Evolutionary conservation across 177 flowering plant species (phyloP).

Genomic region (Tripterygium wilfordii): DNA sequence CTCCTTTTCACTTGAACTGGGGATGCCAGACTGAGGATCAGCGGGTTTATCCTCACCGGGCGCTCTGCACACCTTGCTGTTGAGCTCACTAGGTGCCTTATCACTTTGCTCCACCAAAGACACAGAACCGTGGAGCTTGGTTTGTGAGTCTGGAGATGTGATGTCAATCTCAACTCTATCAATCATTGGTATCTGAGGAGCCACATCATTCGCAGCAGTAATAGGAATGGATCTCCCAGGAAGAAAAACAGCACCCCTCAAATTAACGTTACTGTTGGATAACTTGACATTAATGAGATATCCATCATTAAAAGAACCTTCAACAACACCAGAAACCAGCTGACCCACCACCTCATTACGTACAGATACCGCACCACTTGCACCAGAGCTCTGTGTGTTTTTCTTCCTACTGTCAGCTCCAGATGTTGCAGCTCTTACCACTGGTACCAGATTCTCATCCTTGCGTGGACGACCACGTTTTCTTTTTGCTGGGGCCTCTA

Average conservation of each 20-base stretch:
- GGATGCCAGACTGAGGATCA: slow-evolving; percentile 7
- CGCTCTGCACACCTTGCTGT: no score
- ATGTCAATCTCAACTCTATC: slow-evolving; percentile 26
- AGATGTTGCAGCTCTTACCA: slow-evolving; percentile 15
- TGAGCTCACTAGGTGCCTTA: slow-evolving; percentile 11
- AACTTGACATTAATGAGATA: slow-evolving; percentile 40
- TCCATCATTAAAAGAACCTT: slow-evolving; percentile 48
- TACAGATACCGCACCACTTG: slow-evolving; percentile 4
- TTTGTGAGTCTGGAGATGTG: slow-evolving; percentile 17
- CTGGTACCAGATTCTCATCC: slow-evolving; percentile 30
- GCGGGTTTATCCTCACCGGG: no score
- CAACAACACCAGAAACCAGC: slow-evolving; percentile 41
- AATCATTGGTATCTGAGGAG: slow-evolving; percentile 37
- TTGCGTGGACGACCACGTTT: slow-evolving; percentile 77
- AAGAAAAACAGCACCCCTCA: slow-evolving; percentile 48
- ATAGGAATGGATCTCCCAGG: slow-evolving; percentile 29
- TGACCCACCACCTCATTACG: slow-evolving; percentile 35
- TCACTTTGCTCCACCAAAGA: slow-evolving; percentile 4
- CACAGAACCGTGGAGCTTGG: neutral
- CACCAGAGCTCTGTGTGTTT: slow-evolving; percentile 6
- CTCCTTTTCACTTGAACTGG: slow-evolving; percentile 5
- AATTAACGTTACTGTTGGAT: slow-evolving; percentile 15
- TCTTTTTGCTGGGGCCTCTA: slow-evolving; percentile 37
- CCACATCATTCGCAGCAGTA: slow-evolving; percentile 42
- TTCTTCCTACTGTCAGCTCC: slow-evolving; percentile 17